These are phyloP conservation scores for Posidonia australis DNA, from an alignment of 106 monocot genomes.

Conservation along the genomic window DNA sequence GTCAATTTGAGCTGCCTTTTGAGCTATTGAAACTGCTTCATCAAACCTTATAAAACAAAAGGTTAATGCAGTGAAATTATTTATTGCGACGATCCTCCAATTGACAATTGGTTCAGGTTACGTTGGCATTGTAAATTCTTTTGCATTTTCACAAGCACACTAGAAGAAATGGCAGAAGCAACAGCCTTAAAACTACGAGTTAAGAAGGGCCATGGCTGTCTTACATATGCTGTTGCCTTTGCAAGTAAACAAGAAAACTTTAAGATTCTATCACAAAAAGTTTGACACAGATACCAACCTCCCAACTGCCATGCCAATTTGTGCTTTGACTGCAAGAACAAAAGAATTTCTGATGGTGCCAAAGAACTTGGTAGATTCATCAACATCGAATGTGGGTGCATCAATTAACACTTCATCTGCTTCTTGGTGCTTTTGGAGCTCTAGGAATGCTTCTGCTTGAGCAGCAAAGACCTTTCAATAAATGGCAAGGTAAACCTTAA, in stretches of 20 bases:
- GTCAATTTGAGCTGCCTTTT: constrained; percentile 52
- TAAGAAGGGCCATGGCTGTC: too few relatives aligned
- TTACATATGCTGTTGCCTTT: too few relatives aligned
- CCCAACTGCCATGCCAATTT: constrained; percentile 58
- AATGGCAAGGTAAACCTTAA: too few relatives aligned
- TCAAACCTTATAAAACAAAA: constrained; percentile 33
- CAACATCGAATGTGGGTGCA: constrained; percentile 39
- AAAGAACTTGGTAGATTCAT: constrained; percentile 50
- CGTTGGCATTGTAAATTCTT: too few relatives aligned
- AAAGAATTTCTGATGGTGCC: constrained; percentile 36
- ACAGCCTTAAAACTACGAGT: too few relatives aligned
- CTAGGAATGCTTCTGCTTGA: constrained; percentile 74
- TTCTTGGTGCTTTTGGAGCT: constrained; percentile 48
- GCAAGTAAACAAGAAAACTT: too few relatives aligned
- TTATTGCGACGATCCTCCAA: too few relatives aligned
- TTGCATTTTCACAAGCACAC: too few relatives aligned
- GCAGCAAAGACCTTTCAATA: constrained; percentile 47
- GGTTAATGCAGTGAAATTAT: too few relatives aligned
- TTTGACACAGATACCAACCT: constrained; percentile 24
- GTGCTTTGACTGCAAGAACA: constrained; percentile 34
- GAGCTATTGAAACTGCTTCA: constrained; percentile 40
- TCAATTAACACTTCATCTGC: constrained; percentile 33
- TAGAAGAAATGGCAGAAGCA: too few relatives aligned
- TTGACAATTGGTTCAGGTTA: too few relatives aligned
- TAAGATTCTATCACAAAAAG: too few relatives aligned